Base-by-base conservation (phyloP, 176 grass and related monocot genomes). In the Alloteropsis semialata region DNA sequence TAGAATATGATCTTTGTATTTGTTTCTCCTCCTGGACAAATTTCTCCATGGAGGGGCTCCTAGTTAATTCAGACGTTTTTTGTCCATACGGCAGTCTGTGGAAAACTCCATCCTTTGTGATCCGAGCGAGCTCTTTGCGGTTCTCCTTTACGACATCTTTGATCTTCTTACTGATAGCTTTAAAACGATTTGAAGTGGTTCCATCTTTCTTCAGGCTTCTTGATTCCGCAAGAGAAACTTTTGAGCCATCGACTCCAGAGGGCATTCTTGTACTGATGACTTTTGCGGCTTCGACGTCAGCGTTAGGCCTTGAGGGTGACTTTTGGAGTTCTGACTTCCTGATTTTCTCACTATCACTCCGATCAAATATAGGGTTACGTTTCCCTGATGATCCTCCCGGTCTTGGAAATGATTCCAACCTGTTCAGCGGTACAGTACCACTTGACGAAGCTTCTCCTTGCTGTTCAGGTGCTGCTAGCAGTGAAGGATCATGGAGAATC, bases 21-120 rank as follows among this genome's bases (percentile, higher is more conserved):
- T 77, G 69, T 87, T 58, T 87, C 41, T 78, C 68, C 43, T 77
- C 85, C 28, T 78, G 82, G 8, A 70, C 42, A 78, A 80, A 85
- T 67, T 91, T 85, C 41, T 81, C 56, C 27, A 24, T 77, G 21
- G 82, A 87, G 18, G 15, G 24, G 43, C 66, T 77, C 15, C 86
- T 91, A 10, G 75, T 72, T 44, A 89, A 51, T 16, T 70, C 83
- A 57, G 67, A 28, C 27, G 68, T 67, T 71, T 89, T 92, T 71
- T 89, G 87, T 25, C 89, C 92, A 66, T 87, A 87, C 22, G 89
- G 87, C 5, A 94, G 61, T 85, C 87, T 92, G 65, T 94, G 87
- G 78, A 92, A 86, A 78, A 92, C 76, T 36, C 92, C 84, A 72
- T 94, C 92, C 76, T 86, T 94, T 8, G 83, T 89, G 44, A 91